A percentile compares a stretch with the other conserved stretches of the same genome.
These are phyloP conservation scores for Saccharomycopsis microspora DNA, from an alignment of 805 yeast genomes.

Conservation along the genomic window DNA sequence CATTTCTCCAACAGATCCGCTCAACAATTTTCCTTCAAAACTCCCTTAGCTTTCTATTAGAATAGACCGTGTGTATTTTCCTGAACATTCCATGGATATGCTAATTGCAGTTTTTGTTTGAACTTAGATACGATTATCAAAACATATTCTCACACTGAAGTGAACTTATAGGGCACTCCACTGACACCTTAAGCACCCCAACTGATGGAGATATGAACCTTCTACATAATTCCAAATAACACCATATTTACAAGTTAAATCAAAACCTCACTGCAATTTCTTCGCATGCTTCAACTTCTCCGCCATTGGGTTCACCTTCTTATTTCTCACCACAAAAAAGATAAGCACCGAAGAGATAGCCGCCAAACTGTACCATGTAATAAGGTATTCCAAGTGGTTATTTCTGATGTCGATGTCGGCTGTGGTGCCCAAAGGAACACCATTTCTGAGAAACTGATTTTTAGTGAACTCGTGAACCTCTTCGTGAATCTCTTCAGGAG, in stretches of 20 bases:
- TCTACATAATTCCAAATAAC: no score
- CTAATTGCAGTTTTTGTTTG: no score
- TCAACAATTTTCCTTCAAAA: no score
- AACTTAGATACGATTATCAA: no score
- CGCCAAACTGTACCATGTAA: constrained; percentile 91
- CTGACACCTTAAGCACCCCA: no score
- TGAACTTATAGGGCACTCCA: no score
- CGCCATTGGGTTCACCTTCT: constrained; percentile 26
- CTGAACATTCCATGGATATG: no score
- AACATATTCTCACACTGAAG: no score
- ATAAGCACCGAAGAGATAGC: constrained; percentile 62
- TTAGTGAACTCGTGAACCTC: constrained; percentile 31
- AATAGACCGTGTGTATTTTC: no score
- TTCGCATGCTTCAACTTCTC: constrained; percentile 42
- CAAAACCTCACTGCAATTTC: constrained; percentile 16
- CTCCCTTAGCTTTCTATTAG: no score
- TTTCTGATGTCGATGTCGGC: constrained; percentile 79
- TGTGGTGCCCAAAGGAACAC: constrained; percentile 80
- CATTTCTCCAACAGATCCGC: no score
- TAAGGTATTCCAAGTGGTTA: constrained; percentile 82
- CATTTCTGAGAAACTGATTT: constrained; percentile 58
- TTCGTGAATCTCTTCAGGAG: background rate
- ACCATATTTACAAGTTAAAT: background rate
- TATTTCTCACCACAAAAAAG: constrained; percentile 36
- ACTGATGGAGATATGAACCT: no score